Evolutionary conservation across 805 yeast genomes (phyloP), one percentile per base, ranked within the genome.

Genomic region (Wickerhamomyces alni): DNA sequence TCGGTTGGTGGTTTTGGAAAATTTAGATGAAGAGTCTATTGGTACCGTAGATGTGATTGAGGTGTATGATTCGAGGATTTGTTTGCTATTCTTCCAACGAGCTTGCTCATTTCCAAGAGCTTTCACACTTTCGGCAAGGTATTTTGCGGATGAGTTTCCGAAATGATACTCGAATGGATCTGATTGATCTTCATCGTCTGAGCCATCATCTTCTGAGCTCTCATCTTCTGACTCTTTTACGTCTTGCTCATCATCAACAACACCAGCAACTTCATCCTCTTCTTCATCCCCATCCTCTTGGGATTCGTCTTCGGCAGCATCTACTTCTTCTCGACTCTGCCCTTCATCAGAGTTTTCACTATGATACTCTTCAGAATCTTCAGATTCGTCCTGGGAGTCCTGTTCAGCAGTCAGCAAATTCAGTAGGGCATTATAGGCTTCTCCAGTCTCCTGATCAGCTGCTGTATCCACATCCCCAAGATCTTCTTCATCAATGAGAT

Each of bases 161-260:
- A 83, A 89, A 58, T 89, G 98, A 11, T 62, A 54, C 44, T 84
- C 85, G 50, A 85, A 88, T 0, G 95, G 86, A 61, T 91, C 96
- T 8, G 61, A 56, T 10, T 63, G 70, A 35, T 62, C 66, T 28
- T 69, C 69, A 17, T 57, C 63, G 22, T 57, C 63, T 9, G 17
- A 52, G n/a, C n/a, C n/a, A 13, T 28, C 53, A 41, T 55, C 41
- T 46, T 62, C 45, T 51, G 57, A 54, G 29, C 50, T 48, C 36
- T 58, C 59, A 30, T 50, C 52, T 34, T 54, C 50, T 16, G 51
- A 55, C 18, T 46, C 51, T 5, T 47, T 47, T 2, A 31, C 58
- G 1, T 31, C 57, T 5, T 40, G 47, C 3, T 47, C 52, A 8
- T 46, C 57, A 5, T 40, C 58, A 5, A 42, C 50, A 16, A 47